Conservation (phyloP, 2,329 filamentous ascomycete genomes). For the Ascochyta pisi region DNA sequence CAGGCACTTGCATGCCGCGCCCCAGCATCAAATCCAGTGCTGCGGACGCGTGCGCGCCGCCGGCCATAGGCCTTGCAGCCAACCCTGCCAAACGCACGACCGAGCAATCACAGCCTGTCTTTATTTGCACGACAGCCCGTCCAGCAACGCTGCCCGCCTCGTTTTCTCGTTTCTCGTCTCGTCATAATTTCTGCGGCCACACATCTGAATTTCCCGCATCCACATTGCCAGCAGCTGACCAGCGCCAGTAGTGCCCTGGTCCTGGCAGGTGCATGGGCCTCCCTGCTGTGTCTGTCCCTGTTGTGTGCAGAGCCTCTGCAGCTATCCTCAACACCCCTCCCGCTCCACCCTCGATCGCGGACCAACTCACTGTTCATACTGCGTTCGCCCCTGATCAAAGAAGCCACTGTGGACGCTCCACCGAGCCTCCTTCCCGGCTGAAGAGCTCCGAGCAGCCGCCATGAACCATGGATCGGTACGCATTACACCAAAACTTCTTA, state of each 20-base stretch:
- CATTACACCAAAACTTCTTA: slow-evolving; percentile 35
- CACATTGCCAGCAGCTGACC: slow-evolving; percentile 32
- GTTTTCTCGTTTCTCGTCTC: slow-evolving; percentile 24
- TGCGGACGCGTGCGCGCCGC: slow-evolving; percentile 20
- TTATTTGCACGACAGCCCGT: slow-evolving; percentile 41
- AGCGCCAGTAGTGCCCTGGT: slow-evolving; percentile 25
- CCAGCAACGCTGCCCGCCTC: slow-evolving; percentile 26
- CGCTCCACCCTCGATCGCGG: slow-evolving; percentile 7
- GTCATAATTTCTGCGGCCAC: slow-evolving; percentile 27
- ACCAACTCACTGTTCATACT: slow-evolving; percentile 9
- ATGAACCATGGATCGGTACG: slow-evolving; percentile 34
- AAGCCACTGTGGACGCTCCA: slow-evolving; percentile 23
- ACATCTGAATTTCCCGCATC: slow-evolving; percentile 27
- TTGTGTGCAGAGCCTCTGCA: slow-evolving; percentile 19
- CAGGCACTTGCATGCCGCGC: slow-evolving; percentile 17
- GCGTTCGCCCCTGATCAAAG: slow-evolving; percentile 19
- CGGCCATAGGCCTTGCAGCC: slow-evolving; percentile 26
- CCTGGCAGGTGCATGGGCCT: slow-evolving; percentile 21
- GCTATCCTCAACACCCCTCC: slow-evolving; percentile 13
- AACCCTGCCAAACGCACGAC: slow-evolving; percentile 21
- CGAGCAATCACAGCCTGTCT: slow-evolving; percentile 32
- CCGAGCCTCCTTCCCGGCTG: slow-evolving; percentile 27
- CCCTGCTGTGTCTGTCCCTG: slow-evolving; percentile 10
- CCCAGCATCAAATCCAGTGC: slow-evolving; percentile 25
- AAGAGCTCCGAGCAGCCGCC: slow-evolving; percentile 25